Evolutionary conservation across 352 stramenopile species (phyloP), one percentile per base, ranked within the genome.

Genomic region (Aphanomyces stellatus): DNA sequence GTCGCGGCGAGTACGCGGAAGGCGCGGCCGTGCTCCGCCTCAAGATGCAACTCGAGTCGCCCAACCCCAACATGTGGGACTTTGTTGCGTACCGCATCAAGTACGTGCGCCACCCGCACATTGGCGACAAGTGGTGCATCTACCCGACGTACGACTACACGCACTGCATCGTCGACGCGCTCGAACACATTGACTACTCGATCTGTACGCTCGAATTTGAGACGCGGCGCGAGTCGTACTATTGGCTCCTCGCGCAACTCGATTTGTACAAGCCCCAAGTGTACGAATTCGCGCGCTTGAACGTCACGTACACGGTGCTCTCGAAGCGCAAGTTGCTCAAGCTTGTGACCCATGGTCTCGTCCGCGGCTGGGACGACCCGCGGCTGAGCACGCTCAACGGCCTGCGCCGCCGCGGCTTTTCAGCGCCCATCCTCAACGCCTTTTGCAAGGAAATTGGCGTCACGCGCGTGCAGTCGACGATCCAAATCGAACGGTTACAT

Each of bases 161-260:
- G 67, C 97, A 99, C 82, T 99, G 97, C 78, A 98, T 99, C 71
- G 82, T 93, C 37, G 95, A 99, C 72, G 96, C 95, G 30, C 77
- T 99, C 15, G 97, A 99, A 80, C 90, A 99, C 76, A 98, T 99
- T 72, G 97, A 99, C 80, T 99, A 99, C 78, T 98, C 92, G 55
- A 99, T 99, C 70, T 99, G 97, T 79, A 99, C 97, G 37, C 88
- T 99, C 63, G 97, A 99, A 79, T 99, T 99, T 76, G 97, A 99
- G 80, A 98, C 93, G 22, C 86, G 97, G 15, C 88, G 96, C 41
- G 96, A 99, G 75, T 97, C 93, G 35, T 99, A 99, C 81, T 99
- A 98, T 81, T 99, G 97, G 97, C 89, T 99, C 49, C 80, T 99
- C 53, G 77, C 98, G 78, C 92, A 90, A 57, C 75, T 99, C 10